Base-by-base conservation (phyloP, 495 filamentous ascomycete species). In the Hyphodiscus hymeniophilus region DNA sequence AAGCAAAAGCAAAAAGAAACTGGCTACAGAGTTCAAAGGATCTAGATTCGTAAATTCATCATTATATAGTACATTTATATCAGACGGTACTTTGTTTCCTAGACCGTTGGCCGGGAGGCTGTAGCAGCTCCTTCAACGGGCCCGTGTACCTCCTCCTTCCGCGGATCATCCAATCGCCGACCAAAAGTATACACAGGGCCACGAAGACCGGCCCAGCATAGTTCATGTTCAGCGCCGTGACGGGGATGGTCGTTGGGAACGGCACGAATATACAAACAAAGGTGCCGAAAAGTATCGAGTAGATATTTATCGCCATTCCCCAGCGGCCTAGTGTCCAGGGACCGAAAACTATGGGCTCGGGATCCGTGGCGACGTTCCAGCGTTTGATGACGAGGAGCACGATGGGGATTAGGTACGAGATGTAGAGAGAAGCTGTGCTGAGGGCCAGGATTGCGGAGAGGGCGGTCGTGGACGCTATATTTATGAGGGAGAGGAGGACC, bases 401-500 rank as follows among this genome's bases (percentile, higher is more conserved):
- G 10, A 67, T 47, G 8, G 71, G 71, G 20, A 73, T 58, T 15
- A 70, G 47, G 51, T 76, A 76, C 10, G 73, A 75, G 43, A 70
- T 56, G 43, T 69, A 73, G 13, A 74, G 53, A 0, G 58, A 63
- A 41, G 68, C 46, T 0, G 65, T 65, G 35, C 60, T 58, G 15
- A 76, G 63, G 0, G 72, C 69, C 31, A 74, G 51, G 23, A 75
- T 60, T 11, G 70, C 72, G 48, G 63, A 62, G 47, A 76, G 66
- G 2, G 71, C 73, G 1, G 62, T 61, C 13, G 63, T 61, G 7
- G 63, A 68, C 17, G 67, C 71, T 40, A 72, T 66, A 34, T 68
- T 65, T 45, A 75, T 75, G 34, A 74, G 59, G 21, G 67, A 64
- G 15, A 75, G 60, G 22, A 63, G 50, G 47, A 55, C 58, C 36